A percentile compares a stretch with the other conserved stretches of the same genome.
These are phyloP conservation scores for Cupressus sempervirens DNA, from an alignment of 75 land plant genomes.

Conservation along the genomic window DNA sequence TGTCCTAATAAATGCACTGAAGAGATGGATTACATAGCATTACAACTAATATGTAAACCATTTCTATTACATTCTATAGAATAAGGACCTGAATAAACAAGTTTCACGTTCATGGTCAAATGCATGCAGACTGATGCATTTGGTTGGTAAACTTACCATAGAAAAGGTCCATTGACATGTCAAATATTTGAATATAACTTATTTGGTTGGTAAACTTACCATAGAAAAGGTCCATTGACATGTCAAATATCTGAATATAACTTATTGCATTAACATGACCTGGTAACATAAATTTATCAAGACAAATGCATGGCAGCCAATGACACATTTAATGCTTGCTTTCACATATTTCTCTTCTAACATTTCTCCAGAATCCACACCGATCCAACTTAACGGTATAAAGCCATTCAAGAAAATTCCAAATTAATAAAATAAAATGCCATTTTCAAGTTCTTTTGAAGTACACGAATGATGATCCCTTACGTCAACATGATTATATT, in stretches of 20 bases:
- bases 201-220: not conserved
- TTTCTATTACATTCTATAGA: not conserved
- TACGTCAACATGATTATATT: not conserved
- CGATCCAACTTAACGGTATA: not conserved
- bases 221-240: not conserved
- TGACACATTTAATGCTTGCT: not conserved
- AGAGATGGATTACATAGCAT: not conserved
- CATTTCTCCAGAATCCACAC: not conserved
- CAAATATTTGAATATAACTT: too few species aligned
- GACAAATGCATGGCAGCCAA: not conserved
- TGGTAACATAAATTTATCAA: not conserved
- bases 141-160: not conserved
- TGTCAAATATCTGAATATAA: not conserved
- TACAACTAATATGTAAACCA: not conserved
- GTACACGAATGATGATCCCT: not conserved
- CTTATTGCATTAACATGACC: not conserved
- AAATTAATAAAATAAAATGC: not conserved
- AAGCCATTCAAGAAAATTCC: not conserved
- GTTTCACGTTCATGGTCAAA: not conserved
- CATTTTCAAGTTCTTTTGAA: not conserved
- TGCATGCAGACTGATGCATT: not conserved
- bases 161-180: not conserved
- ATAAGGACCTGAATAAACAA: not conserved
- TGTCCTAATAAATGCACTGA: not conserved
- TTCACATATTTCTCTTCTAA: not conserved